Percentiles rank a stretch among this genome's conserved stretches.
phyloP scores from a whole-genome alignment of 164 flowering plant genomes.

The Sextonia rubra region DNA sequence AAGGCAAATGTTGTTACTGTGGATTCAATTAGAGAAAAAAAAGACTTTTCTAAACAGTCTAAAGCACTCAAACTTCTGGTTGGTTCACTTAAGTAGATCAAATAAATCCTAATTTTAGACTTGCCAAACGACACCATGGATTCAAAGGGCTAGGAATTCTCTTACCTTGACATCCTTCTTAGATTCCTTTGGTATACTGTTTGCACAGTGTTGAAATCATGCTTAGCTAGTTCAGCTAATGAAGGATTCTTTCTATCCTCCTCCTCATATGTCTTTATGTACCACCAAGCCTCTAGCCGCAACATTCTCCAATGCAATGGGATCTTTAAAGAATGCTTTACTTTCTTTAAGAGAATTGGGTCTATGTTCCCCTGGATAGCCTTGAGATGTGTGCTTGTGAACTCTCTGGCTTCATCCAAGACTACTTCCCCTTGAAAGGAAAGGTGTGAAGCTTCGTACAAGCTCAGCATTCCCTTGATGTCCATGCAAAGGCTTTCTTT shows the following conservation, averaged over 20 bases:
- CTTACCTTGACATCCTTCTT: background rate
- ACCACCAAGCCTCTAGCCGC: conserved; percentile 25
- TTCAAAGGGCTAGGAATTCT: background rate
- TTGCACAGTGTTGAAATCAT: conserved; percentile 31
- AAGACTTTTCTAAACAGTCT: too few relatives aligned
- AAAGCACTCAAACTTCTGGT: too few relatives aligned
- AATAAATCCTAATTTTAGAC: too few relatives aligned
- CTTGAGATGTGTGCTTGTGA: conserved; percentile 15
- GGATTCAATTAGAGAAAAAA: too few relatives aligned
- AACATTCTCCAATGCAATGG: conserved; percentile 31
- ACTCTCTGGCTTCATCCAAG: conserved; percentile 27
- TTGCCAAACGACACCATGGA: too few relatives aligned
- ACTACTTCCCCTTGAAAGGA: conserved; percentile 25
- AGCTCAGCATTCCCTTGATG: conserved; percentile 29
- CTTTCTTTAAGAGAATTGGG: conserved; percentile 9
- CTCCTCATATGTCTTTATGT: too few relatives aligned
- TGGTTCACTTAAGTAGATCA: too few relatives aligned
- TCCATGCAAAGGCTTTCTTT: conserved; percentile 5
- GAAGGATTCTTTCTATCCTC: background rate
- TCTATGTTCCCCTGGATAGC: conserved; percentile 8
- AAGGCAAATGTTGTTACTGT: too few relatives aligned
- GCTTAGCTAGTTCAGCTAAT: conserved; percentile 34
- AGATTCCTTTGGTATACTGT: background rate
- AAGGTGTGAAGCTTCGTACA: conserved; percentile 37
- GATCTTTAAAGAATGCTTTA: conserved; percentile 30